These are phyloP conservation scores for Neonectria hederae DNA, from an alignment of 2,329 filamentous ascomycete species.

Conservation along the genomic window DNA sequence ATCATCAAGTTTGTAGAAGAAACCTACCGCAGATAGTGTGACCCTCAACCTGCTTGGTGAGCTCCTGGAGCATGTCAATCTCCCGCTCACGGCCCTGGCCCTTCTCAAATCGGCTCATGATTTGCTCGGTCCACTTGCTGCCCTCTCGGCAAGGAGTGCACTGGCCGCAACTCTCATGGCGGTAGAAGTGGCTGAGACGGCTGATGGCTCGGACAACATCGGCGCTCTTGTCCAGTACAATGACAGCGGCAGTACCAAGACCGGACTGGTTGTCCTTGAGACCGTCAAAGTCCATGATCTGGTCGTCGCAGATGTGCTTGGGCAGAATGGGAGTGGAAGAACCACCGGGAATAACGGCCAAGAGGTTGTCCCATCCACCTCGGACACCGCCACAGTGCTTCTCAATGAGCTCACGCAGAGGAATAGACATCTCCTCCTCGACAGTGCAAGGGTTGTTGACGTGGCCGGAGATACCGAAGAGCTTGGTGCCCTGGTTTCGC, in stretches of 20 bases:
- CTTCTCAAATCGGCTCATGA: conserved; percentile 96
- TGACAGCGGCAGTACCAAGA: conserved; percentile 95
- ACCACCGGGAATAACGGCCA: conserved; percentile 93
- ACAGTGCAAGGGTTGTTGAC: conserved; percentile 99
- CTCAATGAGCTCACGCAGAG: conserved; percentile 94
- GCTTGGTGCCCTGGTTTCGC: conserved; percentile 96
- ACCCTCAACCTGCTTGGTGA: conserved; percentile 99
- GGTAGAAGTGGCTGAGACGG: conserved; percentile 94
- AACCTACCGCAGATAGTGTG: conserved; percentile 94
- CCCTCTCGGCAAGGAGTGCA: conserved; percentile 99
- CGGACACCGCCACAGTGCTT: conserved; percentile 97
- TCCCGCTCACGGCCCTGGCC: conserved; percentile 88
- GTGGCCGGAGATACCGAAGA: conserved; percentile 97
- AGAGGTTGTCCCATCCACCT: conserved; percentile 97
- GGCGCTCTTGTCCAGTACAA: conserved; percentile 98
- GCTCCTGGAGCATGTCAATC: conserved; percentile 99
- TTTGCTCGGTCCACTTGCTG: conserved; percentile 99
- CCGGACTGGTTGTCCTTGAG: conserved; percentile 98
- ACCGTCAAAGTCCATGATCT: conserved; percentile 98
- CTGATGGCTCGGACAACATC: conserved; percentile 95
- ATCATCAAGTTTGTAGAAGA: neutral
- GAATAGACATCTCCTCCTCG: conserved; percentile 99
- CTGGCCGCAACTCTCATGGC: conserved; percentile 97
- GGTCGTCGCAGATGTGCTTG: conserved; percentile 88
- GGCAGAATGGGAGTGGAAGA: conserved; percentile 97